A percentile compares a stretch with the other conserved stretches of the same genome.
These are phyloP conservation scores for Blakeslea trispora DNA, from an alignment of 371 early-diverging fungal species.

Conservation along the genomic window DNA sequence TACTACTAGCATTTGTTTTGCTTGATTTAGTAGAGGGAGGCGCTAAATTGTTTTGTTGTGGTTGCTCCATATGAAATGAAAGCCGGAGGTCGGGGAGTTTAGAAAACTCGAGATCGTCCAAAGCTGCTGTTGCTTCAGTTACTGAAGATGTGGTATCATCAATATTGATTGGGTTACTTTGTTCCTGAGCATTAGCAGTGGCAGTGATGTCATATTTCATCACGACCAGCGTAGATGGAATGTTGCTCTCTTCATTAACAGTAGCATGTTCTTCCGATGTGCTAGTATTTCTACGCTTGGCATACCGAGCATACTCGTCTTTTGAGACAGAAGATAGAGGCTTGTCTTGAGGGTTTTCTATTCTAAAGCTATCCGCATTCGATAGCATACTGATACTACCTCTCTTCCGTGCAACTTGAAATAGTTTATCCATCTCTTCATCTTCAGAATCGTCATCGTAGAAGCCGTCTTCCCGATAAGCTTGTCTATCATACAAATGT, in stretches of 20 bases:
- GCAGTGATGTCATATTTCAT: conserved; percentile 12
- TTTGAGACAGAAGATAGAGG: conserved; percentile 1
- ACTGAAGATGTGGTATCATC: conserved; percentile 1
- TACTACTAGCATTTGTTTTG: conserved; percentile 21
- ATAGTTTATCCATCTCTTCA: conserved; percentile 14
- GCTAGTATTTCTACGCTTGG: conserved; percentile 42
- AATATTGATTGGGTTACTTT: background rate
- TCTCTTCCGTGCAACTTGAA: conserved; percentile 36
- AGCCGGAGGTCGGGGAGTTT: conserved; percentile 27
- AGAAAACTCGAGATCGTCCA: conserved; percentile 28
- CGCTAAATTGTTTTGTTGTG: background rate
- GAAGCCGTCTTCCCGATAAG: conserved; percentile 17
- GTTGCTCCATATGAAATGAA: conserved; percentile 22
- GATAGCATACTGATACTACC: conserved; percentile 52
- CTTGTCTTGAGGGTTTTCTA: conserved; percentile 14
- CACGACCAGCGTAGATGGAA: conserved; percentile 32
- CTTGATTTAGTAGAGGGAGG: conserved; percentile 20
- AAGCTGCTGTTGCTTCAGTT: conserved; percentile 5
- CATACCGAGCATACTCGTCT: conserved; percentile 28
- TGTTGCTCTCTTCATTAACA: conserved; percentile 9
- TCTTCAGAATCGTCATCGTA: conserved; percentile 16
- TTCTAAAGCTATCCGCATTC: conserved; percentile 36
- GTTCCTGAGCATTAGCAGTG: background rate
- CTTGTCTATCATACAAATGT: conserved; percentile 2
- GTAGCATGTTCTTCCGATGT: conserved; percentile 19